phyloP scores from a whole-genome alignment of 208 protist species.

The Trypanosoma lewisi region DNA sequence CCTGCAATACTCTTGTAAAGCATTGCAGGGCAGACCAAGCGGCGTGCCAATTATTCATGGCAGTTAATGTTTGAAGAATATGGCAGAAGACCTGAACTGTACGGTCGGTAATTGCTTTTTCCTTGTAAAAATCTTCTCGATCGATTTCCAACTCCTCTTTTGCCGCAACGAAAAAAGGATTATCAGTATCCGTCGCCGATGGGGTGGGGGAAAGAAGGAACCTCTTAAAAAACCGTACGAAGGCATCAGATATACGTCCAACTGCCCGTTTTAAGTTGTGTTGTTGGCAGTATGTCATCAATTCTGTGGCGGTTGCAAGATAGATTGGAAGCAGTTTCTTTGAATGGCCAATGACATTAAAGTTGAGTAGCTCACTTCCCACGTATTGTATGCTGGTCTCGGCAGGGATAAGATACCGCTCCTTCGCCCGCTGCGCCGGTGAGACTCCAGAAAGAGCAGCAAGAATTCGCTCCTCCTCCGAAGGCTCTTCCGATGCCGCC shows the following conservation, averaged over 20 bases:
- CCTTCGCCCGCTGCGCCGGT: slow-evolving; percentile 40
- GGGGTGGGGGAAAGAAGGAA: slow-evolving; percentile 41
- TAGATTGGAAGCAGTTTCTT: slow-evolving; percentile 64
- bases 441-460: slow-evolving; percentile 55
- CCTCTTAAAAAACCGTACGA: slow-evolving; percentile 45
- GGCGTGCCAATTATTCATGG: slow-evolving; percentile 42
- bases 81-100: slow-evolving; percentile 58
- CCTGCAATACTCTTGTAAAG: slow-evolving; percentile 61
- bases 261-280: slow-evolving; percentile 42
- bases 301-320: slow-evolving; percentile 48
- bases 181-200: slow-evolving; percentile 19
- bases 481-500: slow-evolving; percentile 28
- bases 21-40: slow-evolving; percentile 53
- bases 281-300: slow-evolving; percentile 57
- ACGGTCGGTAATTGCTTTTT: slow-evolving; percentile 30
- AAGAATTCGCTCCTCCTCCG: slow-evolving; percentile 49
- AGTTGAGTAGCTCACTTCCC: slow-evolving; percentile 45
- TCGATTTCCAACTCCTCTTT: slow-evolving; percentile 40
- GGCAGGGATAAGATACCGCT: slow-evolving; percentile 54
- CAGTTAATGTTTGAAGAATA: slow-evolving; percentile 43
- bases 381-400: slow-evolving; percentile 33
- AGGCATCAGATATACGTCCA: slow-evolving; percentile 32
- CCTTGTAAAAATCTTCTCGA: slow-evolving; percentile 56
- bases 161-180: slow-evolving; percentile 14
- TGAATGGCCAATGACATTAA: slow-evolving; percentile 60